Evolutionary conservation across 441 rosid species (phyloP), one percentile per base, ranked within the genome.

Genomic region (Lepidium campestre): DNA sequence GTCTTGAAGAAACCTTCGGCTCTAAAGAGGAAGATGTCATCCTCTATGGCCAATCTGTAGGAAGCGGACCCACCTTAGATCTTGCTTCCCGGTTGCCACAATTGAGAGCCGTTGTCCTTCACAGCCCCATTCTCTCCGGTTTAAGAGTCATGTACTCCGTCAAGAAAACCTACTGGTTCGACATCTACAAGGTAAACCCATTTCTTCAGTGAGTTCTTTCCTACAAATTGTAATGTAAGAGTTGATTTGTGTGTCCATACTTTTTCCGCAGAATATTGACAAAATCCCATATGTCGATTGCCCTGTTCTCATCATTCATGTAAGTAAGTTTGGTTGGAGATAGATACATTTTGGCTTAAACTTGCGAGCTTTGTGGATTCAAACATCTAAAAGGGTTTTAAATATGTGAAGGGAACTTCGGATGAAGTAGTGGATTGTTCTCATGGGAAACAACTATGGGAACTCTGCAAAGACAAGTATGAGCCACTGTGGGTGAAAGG

Each of bases 381-480:
- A 31, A 15, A 10, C 35, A 7, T 13, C 1, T n/a, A n/a, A n/a
- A n/a, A n/a, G n/a, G 34, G 75, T 12, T 20, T 67, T 48, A 20
- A 20, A 17, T 11, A 20, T 57, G 34, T 13, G 31, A 73, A 91
- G 99, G 99, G 99, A 79, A 93, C 97, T 71, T 77, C 87, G 60
- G 97, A 93, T 80, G 97, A 91, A 73, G 96, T 91, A 56, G 97
- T 93, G 6, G 97, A 93, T 73, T 93, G 92, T 66, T 93, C 97
- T 41, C 99, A 93, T 37, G 97, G 99, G 10, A 93, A 86, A 77
- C 97, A 89, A 56, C 83, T 93, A 2, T 93, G 96, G 99, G 97
- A 91, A 68, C 83, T 91, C 11, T 87, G 92, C 63, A 87, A 85
- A 77, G 92, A 87, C 69, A 91, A 93, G 75, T 89, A 87, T 14